Conservation (phyloP, 176 grass and related monocot species). For the Chrysopogon serrulatus region DNA sequence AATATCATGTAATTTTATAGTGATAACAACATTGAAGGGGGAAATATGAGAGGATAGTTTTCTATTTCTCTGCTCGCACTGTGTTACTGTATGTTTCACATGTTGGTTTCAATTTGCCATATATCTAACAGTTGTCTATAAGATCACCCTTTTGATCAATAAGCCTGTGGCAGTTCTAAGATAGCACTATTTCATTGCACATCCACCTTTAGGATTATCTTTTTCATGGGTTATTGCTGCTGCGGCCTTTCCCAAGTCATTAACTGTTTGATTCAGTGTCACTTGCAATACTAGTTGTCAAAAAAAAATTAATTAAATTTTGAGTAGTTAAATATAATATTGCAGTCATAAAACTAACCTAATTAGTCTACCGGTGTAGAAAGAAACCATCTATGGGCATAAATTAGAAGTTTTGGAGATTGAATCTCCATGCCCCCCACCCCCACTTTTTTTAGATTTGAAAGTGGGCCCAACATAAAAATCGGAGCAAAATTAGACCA, state of each 20-base stretch:
- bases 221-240: not conserved
- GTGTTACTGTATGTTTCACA: not conserved
- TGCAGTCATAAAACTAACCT: not conserved
- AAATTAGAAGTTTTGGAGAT: not conserved
- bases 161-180: not conserved
- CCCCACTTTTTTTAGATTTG: not conserved
- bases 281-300: not conserved
- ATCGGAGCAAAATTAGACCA: not conserved
- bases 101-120: not conserved
- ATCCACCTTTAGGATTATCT: not conserved
- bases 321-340: not conserved
- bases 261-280: not conserved
- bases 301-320: not conserved
- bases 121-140: not conserved
- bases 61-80: not conserved
- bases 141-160: not conserved
- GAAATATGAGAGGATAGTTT: not conserved
- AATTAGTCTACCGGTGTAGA: not conserved
- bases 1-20: not conserved
- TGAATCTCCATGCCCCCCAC: not conserved
- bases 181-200: not conserved
- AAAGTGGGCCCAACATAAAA: not conserved
- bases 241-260: not conserved
- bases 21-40: not conserved
- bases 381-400: not conserved